Evolutionary conservation across 1,139 yeast genomes (phyloP).

Genomic region (Pichia sp.): DNA sequence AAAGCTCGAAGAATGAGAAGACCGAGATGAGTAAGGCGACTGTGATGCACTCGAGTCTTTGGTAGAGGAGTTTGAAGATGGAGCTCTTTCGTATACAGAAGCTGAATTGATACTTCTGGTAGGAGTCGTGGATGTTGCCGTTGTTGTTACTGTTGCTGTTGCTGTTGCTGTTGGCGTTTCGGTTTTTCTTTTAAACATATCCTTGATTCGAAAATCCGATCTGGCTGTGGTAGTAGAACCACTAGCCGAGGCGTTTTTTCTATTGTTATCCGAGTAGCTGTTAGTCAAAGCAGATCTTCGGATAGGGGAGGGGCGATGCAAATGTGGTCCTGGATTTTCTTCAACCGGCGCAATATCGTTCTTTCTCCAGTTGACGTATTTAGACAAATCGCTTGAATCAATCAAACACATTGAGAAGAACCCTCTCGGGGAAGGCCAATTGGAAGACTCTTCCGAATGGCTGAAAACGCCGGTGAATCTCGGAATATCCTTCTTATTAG

Average conservation of each 20-base stretch:
- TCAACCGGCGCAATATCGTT: neutral
- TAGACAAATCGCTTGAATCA: conserved; percentile 14
- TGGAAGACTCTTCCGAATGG: conserved; percentile 19
- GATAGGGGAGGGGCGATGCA: neutral
- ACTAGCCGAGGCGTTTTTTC: neutral
- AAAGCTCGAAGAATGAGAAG: neutral
- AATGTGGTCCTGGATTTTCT: neutral
- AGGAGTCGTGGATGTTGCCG: too few species aligned
- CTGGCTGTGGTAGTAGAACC: neutral
- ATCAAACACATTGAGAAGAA: conserved; percentile 22
- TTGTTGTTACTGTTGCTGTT: too few species aligned
- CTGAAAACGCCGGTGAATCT: conserved; percentile 27
- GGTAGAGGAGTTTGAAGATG: conserved; percentile 7
- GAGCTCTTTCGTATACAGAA: conserved; percentile 7
- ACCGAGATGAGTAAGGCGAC: neutral
- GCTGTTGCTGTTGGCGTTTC: neutral
- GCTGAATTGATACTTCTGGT: neutral
- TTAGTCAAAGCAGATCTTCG: neutral
- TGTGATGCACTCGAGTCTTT: neutral
- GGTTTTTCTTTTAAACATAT: neutral
- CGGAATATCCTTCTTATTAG: conserved; percentile 5
- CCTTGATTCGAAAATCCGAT: neutral
- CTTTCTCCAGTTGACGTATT: conserved; percentile 9
- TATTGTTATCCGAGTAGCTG: neutral
- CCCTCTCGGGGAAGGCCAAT: conserved; percentile 35